Percentiles rank a stretch among this genome's conserved stretches.
phyloP scores from a whole-genome alignment of 139 green algal species.

The Ettlia oleoabundans region DNA sequence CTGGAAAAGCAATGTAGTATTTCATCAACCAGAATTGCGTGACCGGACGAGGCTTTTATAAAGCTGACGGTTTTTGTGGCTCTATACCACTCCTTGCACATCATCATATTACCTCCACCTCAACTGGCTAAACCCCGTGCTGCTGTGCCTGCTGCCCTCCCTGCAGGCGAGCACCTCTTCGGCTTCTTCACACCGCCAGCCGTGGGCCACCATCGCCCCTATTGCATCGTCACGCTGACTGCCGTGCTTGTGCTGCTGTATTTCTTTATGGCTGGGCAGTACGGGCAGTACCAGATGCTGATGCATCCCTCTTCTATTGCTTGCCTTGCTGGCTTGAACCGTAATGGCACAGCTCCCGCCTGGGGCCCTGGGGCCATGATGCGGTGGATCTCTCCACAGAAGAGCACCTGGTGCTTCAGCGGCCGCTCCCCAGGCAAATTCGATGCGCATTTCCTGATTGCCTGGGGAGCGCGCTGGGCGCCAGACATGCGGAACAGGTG shows the following conservation, averaged over 20 bases:
- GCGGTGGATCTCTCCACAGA: constrained; percentile 41
- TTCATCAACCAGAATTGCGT: too few species aligned
- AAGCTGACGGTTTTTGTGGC: too few species aligned
- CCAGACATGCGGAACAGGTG: constrained; percentile 42
- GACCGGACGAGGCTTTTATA: too few species aligned
- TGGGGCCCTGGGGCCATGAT: constrained; percentile 29
- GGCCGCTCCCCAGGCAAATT: constrained; percentile 26
- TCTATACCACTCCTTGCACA: too few species aligned
- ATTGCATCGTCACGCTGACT: constrained; percentile 42
- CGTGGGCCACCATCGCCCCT: constrained; percentile 46
- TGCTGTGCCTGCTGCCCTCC: too few species aligned
- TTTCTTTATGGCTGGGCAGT: constrained; percentile 58
- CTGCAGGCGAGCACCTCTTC: constrained; percentile 48
- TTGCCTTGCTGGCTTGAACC: neutral
- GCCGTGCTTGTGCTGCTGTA: constrained; percentile 37
- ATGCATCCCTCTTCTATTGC: neutral
- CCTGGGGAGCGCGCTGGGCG: constrained; percentile 53
- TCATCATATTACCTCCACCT: too few species aligned
- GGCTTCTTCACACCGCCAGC: constrained; percentile 43
- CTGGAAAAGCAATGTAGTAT: too few species aligned
- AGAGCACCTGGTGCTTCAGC: constrained; percentile 38
- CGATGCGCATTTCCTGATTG: constrained; percentile 46
- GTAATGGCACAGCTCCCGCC: neutral
- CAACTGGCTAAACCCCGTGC: neutral
- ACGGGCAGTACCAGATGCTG: constrained; percentile 30